phyloP scores from a whole-genome alignment of 176 grass and related monocot species.

The Zoysia pacifica region DNA sequence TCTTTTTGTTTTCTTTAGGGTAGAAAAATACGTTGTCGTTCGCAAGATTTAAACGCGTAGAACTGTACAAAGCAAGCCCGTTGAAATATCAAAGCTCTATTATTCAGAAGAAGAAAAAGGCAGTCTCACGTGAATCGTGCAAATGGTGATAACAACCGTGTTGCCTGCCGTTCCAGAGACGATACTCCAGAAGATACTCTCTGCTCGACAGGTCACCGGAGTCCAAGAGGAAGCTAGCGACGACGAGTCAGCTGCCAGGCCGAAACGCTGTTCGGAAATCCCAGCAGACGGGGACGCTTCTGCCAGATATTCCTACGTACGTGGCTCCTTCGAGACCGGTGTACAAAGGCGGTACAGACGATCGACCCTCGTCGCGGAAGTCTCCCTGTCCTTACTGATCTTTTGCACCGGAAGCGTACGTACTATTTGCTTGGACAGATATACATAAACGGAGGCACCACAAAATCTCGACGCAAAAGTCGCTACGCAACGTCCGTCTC shows the following conservation, averaged over 20 bases:
- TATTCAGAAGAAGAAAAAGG: neutral
- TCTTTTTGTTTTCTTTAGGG: neutral
- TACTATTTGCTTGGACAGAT: neutral
- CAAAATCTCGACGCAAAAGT: conserved; percentile 4
- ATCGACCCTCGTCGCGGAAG: neutral
- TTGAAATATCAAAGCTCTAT: neutral
- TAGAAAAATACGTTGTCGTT: neutral
- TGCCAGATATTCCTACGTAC: too few species aligned
- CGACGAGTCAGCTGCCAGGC: neutral
- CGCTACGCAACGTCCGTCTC: neutral
- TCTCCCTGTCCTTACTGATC: neutral
- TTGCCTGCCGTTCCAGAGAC: neutral
- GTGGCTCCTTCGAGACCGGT: too few species aligned
- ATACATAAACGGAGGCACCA: neutral
- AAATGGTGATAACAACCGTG: neutral
- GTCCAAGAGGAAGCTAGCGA: neutral
- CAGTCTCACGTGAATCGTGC: neutral
- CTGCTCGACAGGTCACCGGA: neutral
- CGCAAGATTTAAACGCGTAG: too few species aligned
- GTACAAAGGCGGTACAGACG: too few species aligned
- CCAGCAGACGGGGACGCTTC: too few species aligned
- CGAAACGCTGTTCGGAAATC: too few species aligned
- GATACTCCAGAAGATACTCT: neutral
- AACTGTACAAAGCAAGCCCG: neutral
- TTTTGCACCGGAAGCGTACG: neutral